A percentile compares a stretch with the other conserved stretches of the same genome.
phyloP scores from a whole-genome alignment of 1,139 yeast genomes.

The Diutina scorzettiae region DNA sequence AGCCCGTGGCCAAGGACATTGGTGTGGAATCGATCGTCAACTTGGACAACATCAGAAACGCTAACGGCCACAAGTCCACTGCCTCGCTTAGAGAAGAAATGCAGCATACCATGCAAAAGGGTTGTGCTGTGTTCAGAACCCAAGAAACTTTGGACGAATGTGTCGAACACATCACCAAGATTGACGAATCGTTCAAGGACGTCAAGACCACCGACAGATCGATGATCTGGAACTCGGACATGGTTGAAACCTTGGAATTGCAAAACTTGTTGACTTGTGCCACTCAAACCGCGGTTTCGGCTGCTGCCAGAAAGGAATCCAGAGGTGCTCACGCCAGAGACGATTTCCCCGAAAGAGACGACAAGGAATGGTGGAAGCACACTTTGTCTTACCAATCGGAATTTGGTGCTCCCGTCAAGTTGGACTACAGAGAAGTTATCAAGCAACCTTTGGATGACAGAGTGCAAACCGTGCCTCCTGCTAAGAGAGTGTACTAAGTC shows the following conservation, averaged over 20 bases:
- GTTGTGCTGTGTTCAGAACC: constrained; percentile 93
- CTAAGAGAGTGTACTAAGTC: constrained; percentile 75
- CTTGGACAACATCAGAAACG: constrained; percentile 80
- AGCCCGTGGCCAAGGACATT: constrained; percentile 63
- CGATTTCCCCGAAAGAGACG: constrained; percentile 94
- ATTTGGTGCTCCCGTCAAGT: constrained; percentile 58
- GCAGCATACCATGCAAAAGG: constrained; percentile 96
- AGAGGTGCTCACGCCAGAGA: constrained; percentile 99
- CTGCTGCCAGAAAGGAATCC: constrained; percentile 92
- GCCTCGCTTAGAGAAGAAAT: constrained; percentile 82
- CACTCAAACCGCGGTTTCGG: constrained; percentile 87
- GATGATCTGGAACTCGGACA: constrained; percentile 97
- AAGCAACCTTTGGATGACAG: constrained; percentile 74
- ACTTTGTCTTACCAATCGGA: constrained; percentile 81
- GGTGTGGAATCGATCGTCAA: constrained; percentile 86
- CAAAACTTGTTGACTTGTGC: constrained; percentile 97
- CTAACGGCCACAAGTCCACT: constrained; percentile 70
- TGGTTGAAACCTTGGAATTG: constrained; percentile 91
- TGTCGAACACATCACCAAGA: constrained; percentile 64
- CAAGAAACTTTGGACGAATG: constrained; percentile 90
- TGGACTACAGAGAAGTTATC: constrained; percentile 83
- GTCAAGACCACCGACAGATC: constrained; percentile 90
- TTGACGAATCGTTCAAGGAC: constrained; percentile 56
- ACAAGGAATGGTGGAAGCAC: constrained; percentile 96
- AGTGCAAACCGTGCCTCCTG: constrained; percentile 94